Base-by-base conservation (phyloP, 2,329 filamentous ascomycete species). In the Fusarium citri region DNA sequence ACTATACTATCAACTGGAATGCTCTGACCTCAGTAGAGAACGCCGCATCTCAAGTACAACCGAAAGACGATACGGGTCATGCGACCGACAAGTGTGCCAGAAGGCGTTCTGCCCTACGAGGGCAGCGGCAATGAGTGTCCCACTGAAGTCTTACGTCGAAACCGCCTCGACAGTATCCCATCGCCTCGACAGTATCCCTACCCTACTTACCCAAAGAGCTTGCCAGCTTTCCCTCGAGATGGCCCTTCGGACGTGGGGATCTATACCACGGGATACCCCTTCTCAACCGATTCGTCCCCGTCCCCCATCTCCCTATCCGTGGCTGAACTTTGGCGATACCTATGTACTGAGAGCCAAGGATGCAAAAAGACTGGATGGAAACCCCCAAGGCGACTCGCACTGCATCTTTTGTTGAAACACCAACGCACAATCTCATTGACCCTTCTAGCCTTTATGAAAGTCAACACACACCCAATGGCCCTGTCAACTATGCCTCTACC, bases 231-330 rank as follows among this genome's bases (percentile, higher is more conserved):
- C 94, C 95, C 62, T 90, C 91, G 70, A 86, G 91, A 86, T 99
- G 96, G 96, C 94, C 94, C 3, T 97, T 98, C 77, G 95, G 95
- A 41, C 89, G 95, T 78, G 96, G 96, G 64, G 97, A 99, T 79
- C 85, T 98, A 28, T 98, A 98, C 79, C 95, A 99, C 84, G 99
- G 96, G 97, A 98, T 99, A 72, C 91, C 93, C 28, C 87, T 97
- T 25, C 83, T 99, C 64, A 97, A 99, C 80, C 91, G 94, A 61
- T 98, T 99, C 80, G 96, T 14, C 30, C 7, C 30, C 15, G 3
- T 26, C 28, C 12, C 28, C 26, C 7, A 6, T 18, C 31, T 34
- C 15, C 31, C 15, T 18, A 34, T 34, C 31, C 31, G 31, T 18
- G 31, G 15, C 31, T 5, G 31, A 34, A 18, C 31, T 34, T 34